phyloP scores from a whole-genome alignment of 257 asterid species.

The Knoxia roxburghii region DNA sequence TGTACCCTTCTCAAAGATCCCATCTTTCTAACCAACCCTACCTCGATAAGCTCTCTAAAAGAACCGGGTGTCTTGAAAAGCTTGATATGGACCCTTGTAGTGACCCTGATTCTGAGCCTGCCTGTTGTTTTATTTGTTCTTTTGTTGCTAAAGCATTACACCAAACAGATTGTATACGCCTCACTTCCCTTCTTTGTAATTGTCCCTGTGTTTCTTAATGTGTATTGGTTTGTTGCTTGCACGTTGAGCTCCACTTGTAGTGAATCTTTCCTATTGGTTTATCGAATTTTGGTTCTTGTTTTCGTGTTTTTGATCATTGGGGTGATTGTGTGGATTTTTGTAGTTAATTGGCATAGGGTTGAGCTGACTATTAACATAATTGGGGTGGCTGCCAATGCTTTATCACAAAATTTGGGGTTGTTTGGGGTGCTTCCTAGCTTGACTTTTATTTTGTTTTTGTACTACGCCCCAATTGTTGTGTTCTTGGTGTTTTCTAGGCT shows the following conservation, averaged over 20 bases:
- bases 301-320: constrained; percentile 73
- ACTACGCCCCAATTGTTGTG: constrained; percentile 67
- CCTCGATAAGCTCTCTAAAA: constrained; percentile 21
- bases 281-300: constrained; percentile 60
- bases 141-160: constrained; percentile 63
- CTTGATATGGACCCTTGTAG: constrained; percentile 77
- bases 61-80: constrained; percentile 42
- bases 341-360: constrained; percentile 78
- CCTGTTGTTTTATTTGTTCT: constrained; percentile 63
- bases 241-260: constrained; percentile 66
- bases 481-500: constrained; percentile 69
- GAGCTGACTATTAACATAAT: constrained; percentile 83
- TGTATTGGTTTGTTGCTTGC: constrained; percentile 95
- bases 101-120: constrained; percentile 55
- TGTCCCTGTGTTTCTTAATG: constrained; percentile 62
- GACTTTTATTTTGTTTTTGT: constrained; percentile 52
- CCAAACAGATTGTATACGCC: constrained; percentile 82
- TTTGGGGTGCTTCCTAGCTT: constrained; percentile 72
- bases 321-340: constrained; percentile 79
- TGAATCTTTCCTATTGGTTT: constrained; percentile 63
- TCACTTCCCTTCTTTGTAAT: constrained; percentile 79
- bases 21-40: constrained; percentile 20
- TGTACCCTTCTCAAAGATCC: constrained; percentile 34
- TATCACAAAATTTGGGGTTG: constrained; percentile 63
- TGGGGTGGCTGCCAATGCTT: constrained; percentile 66